phyloP scores from a whole-genome alignment of 2,329 filamentous ascomycete species.

The Pestalotiopsis sp. region DNA sequence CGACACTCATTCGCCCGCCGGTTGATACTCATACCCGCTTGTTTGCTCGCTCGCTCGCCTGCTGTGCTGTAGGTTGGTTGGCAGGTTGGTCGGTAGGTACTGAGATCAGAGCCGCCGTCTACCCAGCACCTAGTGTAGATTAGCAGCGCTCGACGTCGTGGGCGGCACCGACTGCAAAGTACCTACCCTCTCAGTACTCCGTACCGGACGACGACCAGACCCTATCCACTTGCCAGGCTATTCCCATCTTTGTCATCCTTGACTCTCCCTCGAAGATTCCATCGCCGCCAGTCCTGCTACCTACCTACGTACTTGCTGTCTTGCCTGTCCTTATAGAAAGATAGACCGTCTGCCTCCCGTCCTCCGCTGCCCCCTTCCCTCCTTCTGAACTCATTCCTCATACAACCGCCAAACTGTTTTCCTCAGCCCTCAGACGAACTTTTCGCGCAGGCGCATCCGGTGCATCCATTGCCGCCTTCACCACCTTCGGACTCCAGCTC shows the following conservation, averaged over 20 bases:
- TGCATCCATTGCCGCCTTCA: slow-evolving; percentile 72
- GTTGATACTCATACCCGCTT: too few relatives aligned
- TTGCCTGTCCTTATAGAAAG: background rate
- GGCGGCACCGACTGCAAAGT: background rate
- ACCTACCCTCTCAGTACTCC: background rate
- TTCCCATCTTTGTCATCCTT: slow-evolving; percentile 6
- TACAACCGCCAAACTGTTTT: slow-evolving; percentile 86
- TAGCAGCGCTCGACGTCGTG: too few relatives aligned
- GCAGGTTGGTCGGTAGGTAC: background rate
- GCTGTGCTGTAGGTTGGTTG: background rate
- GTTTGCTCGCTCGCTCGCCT: background rate
- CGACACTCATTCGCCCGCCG: too few relatives aligned
- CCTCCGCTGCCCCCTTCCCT: background rate
- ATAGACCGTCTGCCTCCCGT: background rate
- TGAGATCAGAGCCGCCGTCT: background rate
- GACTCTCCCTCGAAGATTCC: slow-evolving; percentile 3
- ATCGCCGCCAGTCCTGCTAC: background rate
- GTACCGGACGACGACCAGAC: background rate
- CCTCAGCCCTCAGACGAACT: slow-evolving; percentile 76
- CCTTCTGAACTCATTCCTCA: background rate
- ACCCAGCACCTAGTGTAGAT: too few relatives aligned
- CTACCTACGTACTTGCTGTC: background rate
- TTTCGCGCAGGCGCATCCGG: slow-evolving; percentile 75
- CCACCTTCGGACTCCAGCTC: slow-evolving; percentile 63
- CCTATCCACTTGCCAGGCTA: background rate